A percentile compares a stretch with the other conserved stretches of the same genome.
These are phyloP conservation scores for Phytophthora capsici DNA, from an alignment of 352 stramenopile species.

Conservation along the genomic window DNA sequence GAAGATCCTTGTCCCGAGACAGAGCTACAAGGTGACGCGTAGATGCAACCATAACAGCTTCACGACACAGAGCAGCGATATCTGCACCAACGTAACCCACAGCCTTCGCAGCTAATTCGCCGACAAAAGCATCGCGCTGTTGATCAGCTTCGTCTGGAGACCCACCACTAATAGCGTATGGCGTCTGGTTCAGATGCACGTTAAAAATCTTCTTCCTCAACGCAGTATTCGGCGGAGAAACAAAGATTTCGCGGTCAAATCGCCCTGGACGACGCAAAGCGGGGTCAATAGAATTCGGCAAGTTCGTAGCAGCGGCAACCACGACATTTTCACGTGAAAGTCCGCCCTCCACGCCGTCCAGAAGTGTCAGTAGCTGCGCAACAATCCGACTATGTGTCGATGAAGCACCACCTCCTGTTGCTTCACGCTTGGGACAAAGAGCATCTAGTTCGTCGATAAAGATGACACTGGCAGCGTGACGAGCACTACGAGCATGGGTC, in stretches of 20 bases:
- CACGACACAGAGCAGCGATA: constrained; percentile 77
- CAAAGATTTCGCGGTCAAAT: constrained; percentile 83
- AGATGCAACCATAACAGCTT: constrained; percentile 73
- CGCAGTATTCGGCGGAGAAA: constrained; percentile 51
- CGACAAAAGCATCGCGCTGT: constrained; percentile 41
- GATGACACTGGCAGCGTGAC: constrained; percentile 69
- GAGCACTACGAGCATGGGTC: constrained; percentile 34
- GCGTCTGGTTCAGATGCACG: constrained; percentile 57
- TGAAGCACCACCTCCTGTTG: constrained; percentile 38
- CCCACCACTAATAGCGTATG: constrained; percentile 35
- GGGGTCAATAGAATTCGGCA: constrained; percentile 92
- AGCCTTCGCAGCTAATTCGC: constrained; percentile 48
- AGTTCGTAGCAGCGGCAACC: constrained; percentile 94
- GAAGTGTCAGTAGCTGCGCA: constrained; percentile 94
- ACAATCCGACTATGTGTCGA: constrained; percentile 85
- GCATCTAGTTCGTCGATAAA: constrained; percentile 98
- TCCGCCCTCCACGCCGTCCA: constrained; percentile 90
- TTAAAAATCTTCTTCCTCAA: constrained; percentile 70
- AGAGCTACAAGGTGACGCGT: constrained; percentile 67
- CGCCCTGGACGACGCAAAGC: constrained; percentile 78
- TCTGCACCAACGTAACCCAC: constrained; percentile 86
- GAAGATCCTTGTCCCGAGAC: constrained; percentile 52
- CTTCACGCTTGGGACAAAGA: constrained; percentile 93
- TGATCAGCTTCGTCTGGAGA: constrained; percentile 14
- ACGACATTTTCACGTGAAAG: constrained; percentile 85